A percentile compares a stretch with the other conserved stretches of the same genome.
Conservation (phyloP, 306 rosid species). For the Corylus avellana region DNA sequence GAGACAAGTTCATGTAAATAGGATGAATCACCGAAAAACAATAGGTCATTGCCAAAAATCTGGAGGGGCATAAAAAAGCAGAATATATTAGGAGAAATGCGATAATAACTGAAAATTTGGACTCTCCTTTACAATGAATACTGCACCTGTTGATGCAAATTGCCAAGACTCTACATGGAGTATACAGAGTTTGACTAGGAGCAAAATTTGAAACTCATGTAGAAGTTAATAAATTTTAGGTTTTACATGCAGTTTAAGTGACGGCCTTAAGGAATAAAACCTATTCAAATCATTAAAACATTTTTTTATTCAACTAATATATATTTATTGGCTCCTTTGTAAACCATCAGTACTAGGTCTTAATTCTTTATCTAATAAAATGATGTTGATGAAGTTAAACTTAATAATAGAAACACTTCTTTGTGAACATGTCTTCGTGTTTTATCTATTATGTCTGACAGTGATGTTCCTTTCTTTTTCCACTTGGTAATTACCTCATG, state of each 20-base stretch:
- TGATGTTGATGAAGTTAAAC: not conserved
- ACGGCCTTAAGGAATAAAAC: not conserved
- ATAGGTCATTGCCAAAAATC: constrained; percentile 61
- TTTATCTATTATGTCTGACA: not conserved
- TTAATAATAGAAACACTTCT: not conserved
- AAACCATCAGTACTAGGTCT: not conserved
- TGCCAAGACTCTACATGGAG: not conserved
- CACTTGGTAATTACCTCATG: not conserved
- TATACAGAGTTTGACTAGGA: not conserved
- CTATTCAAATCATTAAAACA: not conserved
- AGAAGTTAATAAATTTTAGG: not conserved
- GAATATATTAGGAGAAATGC: constrained; percentile 17
- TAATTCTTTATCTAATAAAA: not conserved
- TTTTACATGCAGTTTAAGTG: not conserved
- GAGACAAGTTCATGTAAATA: constrained; percentile 68
- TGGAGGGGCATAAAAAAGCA: constrained; percentile 30
- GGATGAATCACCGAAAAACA: constrained; percentile 65
- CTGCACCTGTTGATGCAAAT: constrained; percentile 7
- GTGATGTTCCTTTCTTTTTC: not conserved
- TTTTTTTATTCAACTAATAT: not conserved
- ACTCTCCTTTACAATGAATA: constrained; percentile 16
- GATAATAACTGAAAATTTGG: constrained; percentile 9
- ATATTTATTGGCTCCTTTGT: not conserved
- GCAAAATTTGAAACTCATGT: not conserved
- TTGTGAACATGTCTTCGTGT: not conserved